Conservation (phyloP, 495 filamentous ascomycete genomes). For the Podospora tetraspora region DNA sequence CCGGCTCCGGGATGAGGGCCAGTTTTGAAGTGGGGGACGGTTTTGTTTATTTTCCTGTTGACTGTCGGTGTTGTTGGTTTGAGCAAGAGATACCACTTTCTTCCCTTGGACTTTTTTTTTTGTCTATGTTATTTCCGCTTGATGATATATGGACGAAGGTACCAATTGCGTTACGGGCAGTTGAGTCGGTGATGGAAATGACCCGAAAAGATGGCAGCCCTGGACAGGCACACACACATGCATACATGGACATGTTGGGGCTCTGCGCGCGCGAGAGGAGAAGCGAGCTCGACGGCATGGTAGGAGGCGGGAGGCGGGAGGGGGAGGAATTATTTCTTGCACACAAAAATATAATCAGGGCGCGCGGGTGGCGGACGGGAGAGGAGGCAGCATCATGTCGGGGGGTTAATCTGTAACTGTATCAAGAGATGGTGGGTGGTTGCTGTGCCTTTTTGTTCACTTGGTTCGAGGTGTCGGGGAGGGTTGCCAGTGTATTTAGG, state of each 20-base stretch:
- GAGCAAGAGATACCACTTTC: conserved; percentile 14
- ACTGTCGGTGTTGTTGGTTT: conserved; percentile 8
- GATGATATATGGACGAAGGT: conserved; percentile 1
- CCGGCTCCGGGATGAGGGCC: conserved; percentile 41
- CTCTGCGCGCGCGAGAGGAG: background rate
- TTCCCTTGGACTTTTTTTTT: conserved; percentile 11
- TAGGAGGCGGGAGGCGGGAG: background rate
- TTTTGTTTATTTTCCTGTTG: conserved; percentile 8
- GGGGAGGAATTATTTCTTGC: background rate
- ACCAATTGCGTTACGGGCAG: background rate
- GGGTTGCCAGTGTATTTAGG: conserved; percentile 10
- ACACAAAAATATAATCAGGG: background rate
- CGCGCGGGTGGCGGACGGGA: conserved; percentile 8
- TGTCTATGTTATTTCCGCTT: background rate
- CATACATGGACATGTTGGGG: background rate
- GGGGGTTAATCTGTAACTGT: conserved; percentile 18
- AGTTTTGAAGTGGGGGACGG: conserved; percentile 17
- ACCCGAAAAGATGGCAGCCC: background rate
- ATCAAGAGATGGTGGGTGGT: conserved; percentile 9
- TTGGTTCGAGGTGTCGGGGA: background rate
- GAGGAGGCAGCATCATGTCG: background rate
- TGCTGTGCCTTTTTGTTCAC: background rate
- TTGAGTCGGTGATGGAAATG: background rate
- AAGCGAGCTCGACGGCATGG: background rate
- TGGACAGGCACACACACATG: background rate